phyloP scores from a whole-genome alignment of 441 rosid genomes.

The Brassica hybrid region DNA sequence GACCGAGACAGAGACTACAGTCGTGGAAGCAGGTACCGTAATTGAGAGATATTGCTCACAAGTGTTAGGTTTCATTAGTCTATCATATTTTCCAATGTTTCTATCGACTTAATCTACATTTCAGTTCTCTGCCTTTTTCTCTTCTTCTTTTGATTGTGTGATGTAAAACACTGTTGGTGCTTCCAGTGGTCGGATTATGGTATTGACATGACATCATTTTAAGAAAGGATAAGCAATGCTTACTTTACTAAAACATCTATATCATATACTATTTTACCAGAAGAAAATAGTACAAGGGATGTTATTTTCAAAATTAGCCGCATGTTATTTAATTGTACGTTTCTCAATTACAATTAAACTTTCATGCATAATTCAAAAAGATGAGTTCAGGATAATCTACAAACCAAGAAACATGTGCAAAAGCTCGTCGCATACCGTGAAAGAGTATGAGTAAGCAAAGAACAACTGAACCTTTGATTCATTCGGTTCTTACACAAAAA shows the following conservation, averaged over 20 bases:
- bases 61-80: slow-evolving; percentile 11
- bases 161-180: slow-evolving; percentile 20
- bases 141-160: slow-evolving; percentile 9
- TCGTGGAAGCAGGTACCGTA: slow-evolving; percentile 49
- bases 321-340: too few species aligned
- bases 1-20: slow-evolving; percentile 52
- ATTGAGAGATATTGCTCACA: slow-evolving; percentile 26
- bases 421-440: too few species aligned
- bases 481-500: too few species aligned
- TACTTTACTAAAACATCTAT: neutral
- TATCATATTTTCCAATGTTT: slow-evolving; percentile 10
- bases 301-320: too few species aligned
- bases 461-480: too few species aligned
- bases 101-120: neutral
- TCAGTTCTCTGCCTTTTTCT: neutral
- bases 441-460: too few species aligned
- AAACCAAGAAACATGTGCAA: too few species aligned
- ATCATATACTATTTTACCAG: too few species aligned
- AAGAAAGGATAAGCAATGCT: neutral
- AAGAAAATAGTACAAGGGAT: too few species aligned
- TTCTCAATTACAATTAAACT: too few species aligned
- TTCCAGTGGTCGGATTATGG: slow-evolving; percentile 4
- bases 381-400: too few species aligned
- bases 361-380: too few species aligned
- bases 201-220: neutral